These are phyloP conservation scores for Microcyclospora tardicrescens DNA, from an alignment of 2,329 filamentous ascomycete genomes.

Conservation along the genomic window DNA sequence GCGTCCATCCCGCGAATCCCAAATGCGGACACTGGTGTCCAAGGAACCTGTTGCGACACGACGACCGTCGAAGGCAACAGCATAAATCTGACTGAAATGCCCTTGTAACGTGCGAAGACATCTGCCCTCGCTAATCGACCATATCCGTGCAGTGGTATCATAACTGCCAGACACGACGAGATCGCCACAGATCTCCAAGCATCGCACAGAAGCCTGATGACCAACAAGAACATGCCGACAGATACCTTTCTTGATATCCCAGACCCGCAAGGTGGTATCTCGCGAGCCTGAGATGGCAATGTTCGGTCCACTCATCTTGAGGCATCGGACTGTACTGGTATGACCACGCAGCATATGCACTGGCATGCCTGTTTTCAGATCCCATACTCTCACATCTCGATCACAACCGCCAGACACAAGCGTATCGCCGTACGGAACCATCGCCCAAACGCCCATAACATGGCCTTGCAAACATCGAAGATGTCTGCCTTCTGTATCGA, in stretches of 20 bases:
- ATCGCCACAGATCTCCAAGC: constrained; percentile 90
- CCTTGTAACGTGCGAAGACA: constrained; percentile 82
- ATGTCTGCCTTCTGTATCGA: constrained; percentile 78
- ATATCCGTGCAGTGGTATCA: constrained; percentile 91
- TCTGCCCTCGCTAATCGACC: constrained; percentile 92
- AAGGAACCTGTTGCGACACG: constrained; percentile 90
- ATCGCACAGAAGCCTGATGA: constrained; percentile 89
- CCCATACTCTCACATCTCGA: constrained; percentile 92
- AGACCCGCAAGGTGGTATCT: constrained; percentile 87
- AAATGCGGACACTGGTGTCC: constrained; percentile 92
- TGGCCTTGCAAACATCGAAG: constrained; percentile 86
- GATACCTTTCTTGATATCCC: constrained; percentile 79
- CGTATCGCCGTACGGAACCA: constrained; percentile 95
- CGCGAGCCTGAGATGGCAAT: constrained; percentile 94
- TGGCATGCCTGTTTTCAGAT: constrained; percentile 71
- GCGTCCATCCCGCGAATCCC: constrained; percentile 52
- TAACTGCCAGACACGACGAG: constrained; percentile 97
- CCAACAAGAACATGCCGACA: constrained; percentile 88
- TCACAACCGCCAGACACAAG: constrained; percentile 94
- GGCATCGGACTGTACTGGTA: constrained; percentile 87
- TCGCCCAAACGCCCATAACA: constrained; percentile 99
- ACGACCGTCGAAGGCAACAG: constrained; percentile 90
- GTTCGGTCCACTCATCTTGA: constrained; percentile 92
- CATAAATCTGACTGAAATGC: constrained; percentile 98
- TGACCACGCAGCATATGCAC: constrained; percentile 81